Percentiles rank a stretch among this genome's conserved stretches.
These are phyloP conservation scores for Gracilariopsis chorda DNA, from an alignment of 23 red algal species.

Conservation along the genomic window DNA sequence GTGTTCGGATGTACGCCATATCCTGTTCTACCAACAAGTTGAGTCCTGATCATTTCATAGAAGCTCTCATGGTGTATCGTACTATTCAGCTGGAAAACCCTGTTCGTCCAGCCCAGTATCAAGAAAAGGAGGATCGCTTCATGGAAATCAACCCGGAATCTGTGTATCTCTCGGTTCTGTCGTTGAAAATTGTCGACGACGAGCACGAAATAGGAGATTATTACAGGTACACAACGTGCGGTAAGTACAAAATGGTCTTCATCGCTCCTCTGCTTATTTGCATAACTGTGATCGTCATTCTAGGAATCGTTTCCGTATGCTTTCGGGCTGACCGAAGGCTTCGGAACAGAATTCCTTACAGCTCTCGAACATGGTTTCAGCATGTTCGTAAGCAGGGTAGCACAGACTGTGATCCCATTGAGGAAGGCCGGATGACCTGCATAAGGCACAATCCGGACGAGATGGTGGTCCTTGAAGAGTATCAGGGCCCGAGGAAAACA, in stretches of 20 bases:
- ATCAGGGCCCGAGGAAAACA: too few relatives aligned
- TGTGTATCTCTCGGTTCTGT: conserved; percentile 13
- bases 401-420: too few relatives aligned
- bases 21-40: not conserved
- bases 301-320: not conserved
- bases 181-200: conserved; percentile 33
- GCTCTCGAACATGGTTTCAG: not conserved
- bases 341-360: not conserved
- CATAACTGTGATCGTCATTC: not conserved
- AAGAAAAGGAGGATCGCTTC: not conserved
- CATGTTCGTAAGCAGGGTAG: not conserved
- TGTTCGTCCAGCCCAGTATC: not conserved
- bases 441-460: too few relatives aligned
- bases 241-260: not conserved
- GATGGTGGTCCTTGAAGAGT: too few relatives aligned
- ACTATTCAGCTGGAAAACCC: conserved; percentile 46
- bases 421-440: too few relatives aligned
- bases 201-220: not conserved
- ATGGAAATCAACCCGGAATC: not conserved
- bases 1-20: conserved; percentile 26
- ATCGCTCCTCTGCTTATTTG: conserved; percentile 1
- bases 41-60: not conserved
- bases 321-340: not conserved
- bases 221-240: not conserved
- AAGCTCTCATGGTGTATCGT: conserved; percentile 28